Percentiles rank a stretch among this genome's conserved stretches.
These are phyloP conservation scores for Pachyrhizus erosus DNA, from an alignment of 306 rosid species.

Conservation along the genomic window DNA sequence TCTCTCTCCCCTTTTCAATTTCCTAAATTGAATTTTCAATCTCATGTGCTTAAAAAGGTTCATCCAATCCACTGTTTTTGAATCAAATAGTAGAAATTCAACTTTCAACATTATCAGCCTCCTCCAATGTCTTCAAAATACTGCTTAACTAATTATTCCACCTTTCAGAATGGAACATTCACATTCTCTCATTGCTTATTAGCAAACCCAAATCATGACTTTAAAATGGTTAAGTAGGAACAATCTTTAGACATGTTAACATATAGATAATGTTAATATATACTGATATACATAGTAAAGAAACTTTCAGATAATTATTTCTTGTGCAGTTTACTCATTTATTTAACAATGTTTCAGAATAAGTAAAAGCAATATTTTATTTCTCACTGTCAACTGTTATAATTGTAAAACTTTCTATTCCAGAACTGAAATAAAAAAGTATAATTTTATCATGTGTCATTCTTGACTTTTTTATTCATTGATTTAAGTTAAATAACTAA, in stretches of 20 bases:
- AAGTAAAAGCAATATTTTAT: slow-evolving; percentile 17
- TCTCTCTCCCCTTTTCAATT: background rate
- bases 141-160: slow-evolving; percentile 21
- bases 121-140: background rate
- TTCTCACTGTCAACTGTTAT: background rate
- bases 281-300: background rate
- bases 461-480: background rate
- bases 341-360: slow-evolving; percentile 2
- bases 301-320: slow-evolving; percentile 12
- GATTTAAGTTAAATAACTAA: background rate
- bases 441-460: slow-evolving; percentile 4
- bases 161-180: background rate
- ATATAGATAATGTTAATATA: background rate
- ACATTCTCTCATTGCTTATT: background rate
- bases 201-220: background rate
- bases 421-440: slow-evolving; percentile 10
- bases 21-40: slow-evolving; percentile 27
- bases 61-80: background rate
- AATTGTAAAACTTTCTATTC: background rate
- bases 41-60: background rate
- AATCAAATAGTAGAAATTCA: background rate
- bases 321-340: background rate
- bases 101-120: slow-evolving; percentile 20
- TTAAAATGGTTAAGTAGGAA: slow-evolving; percentile 9
- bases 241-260: background rate